Conservation (phyloP, 2,329 filamentous ascomycete species). For the Pseudogymnoascus verrucosus region DNA sequence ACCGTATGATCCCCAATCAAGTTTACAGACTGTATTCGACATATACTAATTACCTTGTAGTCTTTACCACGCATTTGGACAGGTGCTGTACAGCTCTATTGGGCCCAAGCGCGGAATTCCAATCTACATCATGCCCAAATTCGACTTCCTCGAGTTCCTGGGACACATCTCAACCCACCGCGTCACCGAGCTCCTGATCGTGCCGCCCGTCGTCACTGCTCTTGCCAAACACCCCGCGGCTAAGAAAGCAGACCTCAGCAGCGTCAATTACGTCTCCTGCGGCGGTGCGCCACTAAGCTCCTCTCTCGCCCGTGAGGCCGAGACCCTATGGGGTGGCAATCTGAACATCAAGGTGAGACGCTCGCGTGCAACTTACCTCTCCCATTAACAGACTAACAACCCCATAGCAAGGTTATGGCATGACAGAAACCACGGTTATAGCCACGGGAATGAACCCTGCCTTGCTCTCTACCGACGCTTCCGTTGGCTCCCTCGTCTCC, state of each 20-base stretch:
- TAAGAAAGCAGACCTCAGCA: slow-evolving; percentile 60
- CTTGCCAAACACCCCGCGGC: slow-evolving; percentile 63
- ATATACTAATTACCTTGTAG: slow-evolving; percentile 59
- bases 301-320: slow-evolving; percentile 51
- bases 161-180: slow-evolving; percentile 57
- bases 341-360: slow-evolving; percentile 39
- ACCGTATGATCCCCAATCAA: slow-evolving; percentile 8
- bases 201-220: slow-evolving; percentile 68
- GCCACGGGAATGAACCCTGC: slow-evolving; percentile 55
- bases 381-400: background rate
- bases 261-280: slow-evolving; percentile 48
- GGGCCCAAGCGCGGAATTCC: slow-evolving; percentile 49
- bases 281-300: slow-evolving; percentile 62
- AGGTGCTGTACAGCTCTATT: slow-evolving; percentile 60
- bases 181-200: slow-evolving; percentile 58
- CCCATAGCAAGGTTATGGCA: slow-evolving; percentile 68
- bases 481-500: slow-evolving; percentile 60
- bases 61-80: slow-evolving; percentile 67
- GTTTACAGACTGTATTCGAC: slow-evolving; percentile 10
- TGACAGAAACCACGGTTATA: slow-evolving; percentile 76
- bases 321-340: slow-evolving; percentile 44
- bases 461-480: slow-evolving; percentile 34
- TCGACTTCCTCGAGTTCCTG: slow-evolving; percentile 68
- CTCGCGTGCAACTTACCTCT: background rate
- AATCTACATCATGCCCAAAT: slow-evolving; percentile 71